A percentile compares a stretch with the other conserved stretches of the same genome.
Evolutionary conservation across 805 yeast genomes (phyloP).

Genomic region (Teunomyces kruisii): DNA sequence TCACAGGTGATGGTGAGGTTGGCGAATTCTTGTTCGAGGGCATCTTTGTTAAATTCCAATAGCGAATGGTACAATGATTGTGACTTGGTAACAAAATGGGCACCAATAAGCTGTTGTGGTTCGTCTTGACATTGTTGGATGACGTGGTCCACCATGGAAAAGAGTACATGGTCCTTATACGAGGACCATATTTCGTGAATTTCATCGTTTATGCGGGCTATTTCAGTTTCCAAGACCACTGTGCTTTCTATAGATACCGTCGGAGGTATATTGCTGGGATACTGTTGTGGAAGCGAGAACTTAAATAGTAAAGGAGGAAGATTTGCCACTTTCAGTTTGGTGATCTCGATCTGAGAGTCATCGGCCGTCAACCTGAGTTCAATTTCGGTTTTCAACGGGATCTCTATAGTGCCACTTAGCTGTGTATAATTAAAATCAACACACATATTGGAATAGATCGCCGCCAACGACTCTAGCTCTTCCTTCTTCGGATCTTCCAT

Average conservation of each 20-base stretch:
- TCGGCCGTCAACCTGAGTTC: constrained; percentile 8
- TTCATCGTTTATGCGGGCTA: constrained; percentile 12
- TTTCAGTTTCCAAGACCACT: constrained; percentile 27
- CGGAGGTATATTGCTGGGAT: constrained; percentile 35
- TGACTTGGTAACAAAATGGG: neutral
- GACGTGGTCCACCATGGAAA: constrained; percentile 39
- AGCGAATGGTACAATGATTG: constrained; percentile 5
- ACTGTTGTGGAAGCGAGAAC: constrained; percentile 30
- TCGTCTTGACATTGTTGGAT: neutral
- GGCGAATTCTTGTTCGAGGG: constrained; percentile 25
- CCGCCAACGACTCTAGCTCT: constrained; percentile 41
- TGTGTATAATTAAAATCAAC: constrained; percentile 6
- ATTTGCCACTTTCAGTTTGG: constrained; percentile 13
- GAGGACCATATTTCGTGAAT: constrained; percentile 34
- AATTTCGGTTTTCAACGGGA: constrained; percentile 25
- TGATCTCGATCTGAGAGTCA: neutral
- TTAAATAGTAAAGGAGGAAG: constrained; percentile 31
- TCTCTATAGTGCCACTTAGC: constrained; percentile 22
- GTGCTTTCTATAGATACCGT: constrained; percentile 21
- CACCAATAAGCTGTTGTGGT: constrained; percentile 6
- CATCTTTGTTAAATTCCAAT: constrained; percentile 20
- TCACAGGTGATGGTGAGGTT: constrained; percentile 47
- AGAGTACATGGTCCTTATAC: constrained; percentile 39
- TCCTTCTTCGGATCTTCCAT: constrained; percentile 26
- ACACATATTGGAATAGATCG: constrained; percentile 41